phyloP scores from a whole-genome alignment of 2,329 filamentous ascomycete genomes.

The Trichophyton schoenleinii region DNA sequence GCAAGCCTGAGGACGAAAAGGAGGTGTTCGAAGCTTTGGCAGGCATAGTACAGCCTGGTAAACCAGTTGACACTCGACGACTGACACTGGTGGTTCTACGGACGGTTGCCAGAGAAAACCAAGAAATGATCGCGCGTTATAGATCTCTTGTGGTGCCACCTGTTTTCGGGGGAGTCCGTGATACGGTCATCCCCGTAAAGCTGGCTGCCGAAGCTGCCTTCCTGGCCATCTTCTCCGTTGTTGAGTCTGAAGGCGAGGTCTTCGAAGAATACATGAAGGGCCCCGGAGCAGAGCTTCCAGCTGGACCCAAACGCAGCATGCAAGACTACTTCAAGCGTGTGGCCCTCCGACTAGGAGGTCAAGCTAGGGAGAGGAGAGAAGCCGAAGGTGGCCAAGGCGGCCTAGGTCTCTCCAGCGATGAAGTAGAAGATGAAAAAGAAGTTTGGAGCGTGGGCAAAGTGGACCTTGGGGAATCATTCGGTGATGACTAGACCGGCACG shows the following conservation, averaged over 20 bases:
- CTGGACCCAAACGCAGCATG: constrained; percentile 76
- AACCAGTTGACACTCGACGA: constrained; percentile 69
- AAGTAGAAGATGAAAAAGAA: constrained; percentile 87
- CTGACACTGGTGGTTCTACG: constrained; percentile 77
- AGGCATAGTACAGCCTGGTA: constrained; percentile 61
- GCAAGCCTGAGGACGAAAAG: constrained; percentile 62
- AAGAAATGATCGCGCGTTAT: constrained; percentile 70
- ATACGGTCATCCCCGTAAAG: constrained; percentile 88
- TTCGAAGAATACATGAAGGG: constrained; percentile 84
- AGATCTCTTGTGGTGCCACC: constrained; percentile 66
- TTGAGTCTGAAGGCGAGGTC: constrained; percentile 69
- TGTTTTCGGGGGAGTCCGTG: constrained; percentile 80
- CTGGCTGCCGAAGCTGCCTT: constrained; percentile 90
- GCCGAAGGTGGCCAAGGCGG: constrained; percentile 83
- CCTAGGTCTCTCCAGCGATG: constrained; percentile 75
- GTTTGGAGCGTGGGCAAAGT: constrained; percentile 91
- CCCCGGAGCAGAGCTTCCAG: constrained; percentile 51
- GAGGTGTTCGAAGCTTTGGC: constrained; percentile 69
- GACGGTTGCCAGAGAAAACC: constrained; percentile 66
- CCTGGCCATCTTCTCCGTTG: constrained; percentile 77
- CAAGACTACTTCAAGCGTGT: constrained; percentile 95
- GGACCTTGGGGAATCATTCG: constrained; percentile 50
- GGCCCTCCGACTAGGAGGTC: constrained; percentile 66
- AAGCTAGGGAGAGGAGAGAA: constrained; percentile 78
- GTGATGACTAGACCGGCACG: constrained; percentile 18